Conservation (phyloP, 495 filamentous ascomycete species). For the Daldinia bambusicola region DNA sequence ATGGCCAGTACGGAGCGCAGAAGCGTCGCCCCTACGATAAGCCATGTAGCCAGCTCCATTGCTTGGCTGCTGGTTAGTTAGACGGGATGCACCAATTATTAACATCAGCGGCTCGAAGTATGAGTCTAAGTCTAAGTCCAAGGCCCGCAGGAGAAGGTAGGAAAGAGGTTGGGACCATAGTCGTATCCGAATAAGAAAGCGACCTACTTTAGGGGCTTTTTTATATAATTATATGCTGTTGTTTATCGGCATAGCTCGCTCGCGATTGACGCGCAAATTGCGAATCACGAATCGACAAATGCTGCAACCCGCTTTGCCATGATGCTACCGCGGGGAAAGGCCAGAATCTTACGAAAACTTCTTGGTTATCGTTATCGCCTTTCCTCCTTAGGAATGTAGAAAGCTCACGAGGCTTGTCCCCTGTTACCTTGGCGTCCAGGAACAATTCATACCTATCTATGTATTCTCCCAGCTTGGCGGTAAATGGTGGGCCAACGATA, state of each 20-base stretch:
- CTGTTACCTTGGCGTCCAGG: slow-evolving; percentile 40
- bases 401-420: slow-evolving; percentile 21
- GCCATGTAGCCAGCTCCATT: slow-evolving; percentile 32
- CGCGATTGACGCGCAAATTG: slow-evolving; percentile 40
- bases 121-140: neutral
- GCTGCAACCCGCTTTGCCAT: slow-evolving; percentile 16
- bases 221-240: slow-evolving; percentile 17
- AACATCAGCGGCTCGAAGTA: neutral
- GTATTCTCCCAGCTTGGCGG: slow-evolving; percentile 15
- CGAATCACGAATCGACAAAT: slow-evolving; percentile 23
- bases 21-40: slow-evolving; percentile 33
- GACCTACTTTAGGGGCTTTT: neutral
- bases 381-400: slow-evolving; percentile 30
- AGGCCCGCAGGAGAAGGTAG: neutral
- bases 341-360: slow-evolving; percentile 1
- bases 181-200: neutral
- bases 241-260: slow-evolving; percentile 24
- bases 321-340: slow-evolving; percentile 40
- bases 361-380: slow-evolving; percentile 38
- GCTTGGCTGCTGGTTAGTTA: slow-evolving; percentile 8
- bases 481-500: slow-evolving; percentile 20
- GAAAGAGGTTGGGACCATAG: slow-evolving; percentile 8
- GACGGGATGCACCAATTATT: neutral
- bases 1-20: slow-evolving; percentile 45
- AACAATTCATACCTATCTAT: slow-evolving; percentile 23